Base-by-base conservation (phyloP, 441 rosid species). In the Mallotus japonicus region DNA sequence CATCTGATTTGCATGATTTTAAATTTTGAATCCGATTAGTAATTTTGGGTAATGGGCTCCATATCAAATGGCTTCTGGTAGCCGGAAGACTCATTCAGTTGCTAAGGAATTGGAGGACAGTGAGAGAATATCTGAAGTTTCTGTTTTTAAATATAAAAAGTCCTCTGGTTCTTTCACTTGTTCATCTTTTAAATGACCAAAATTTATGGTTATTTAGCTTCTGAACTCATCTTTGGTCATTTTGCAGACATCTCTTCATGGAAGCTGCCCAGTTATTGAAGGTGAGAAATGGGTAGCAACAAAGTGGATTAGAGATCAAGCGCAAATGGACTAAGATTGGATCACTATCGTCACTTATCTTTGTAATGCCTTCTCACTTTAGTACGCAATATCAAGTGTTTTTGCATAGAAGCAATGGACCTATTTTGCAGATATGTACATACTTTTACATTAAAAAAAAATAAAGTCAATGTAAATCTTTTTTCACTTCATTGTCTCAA, bases 271-370 rank as follows among this genome's bases (percentile, higher is more conserved):
- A 0, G 96, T 92, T 54, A 80, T 80, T 63, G 81, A 79, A 68
- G 97, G 97, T 67, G 84, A 88, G 87, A 92, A 92, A 81, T 92
- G 97, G 97, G 96, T 88, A 68, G 97, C 93, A 1, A 83, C 97
- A 37, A 92, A 92, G 84, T 92, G 96, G 97, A 89, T 92, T 69
- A 84, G 97, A 82, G 91, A 92, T 74, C 89, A 81, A 85, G 82
- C 49, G 32, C 84, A 87, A 37, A 56, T 66, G 67, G 88, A 82
- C 42, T 64, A 2, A 15, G 44, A 15, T 42, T 47, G 47, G 15
- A 5, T 16, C 13, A 15, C 16, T 57, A 37, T 67, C 32, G 10
- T 55, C 49, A 32, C 46, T 42, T 42, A 1, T 42, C 46, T 5
- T 42, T 22, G 17, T 17, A 5, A 17, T 17, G 49, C 22, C 49